Percentiles rank a stretch among this genome's conserved stretches.
Conservation (phyloP, 495 filamentous ascomycete species). For the Xylaria sp. region DNA sequence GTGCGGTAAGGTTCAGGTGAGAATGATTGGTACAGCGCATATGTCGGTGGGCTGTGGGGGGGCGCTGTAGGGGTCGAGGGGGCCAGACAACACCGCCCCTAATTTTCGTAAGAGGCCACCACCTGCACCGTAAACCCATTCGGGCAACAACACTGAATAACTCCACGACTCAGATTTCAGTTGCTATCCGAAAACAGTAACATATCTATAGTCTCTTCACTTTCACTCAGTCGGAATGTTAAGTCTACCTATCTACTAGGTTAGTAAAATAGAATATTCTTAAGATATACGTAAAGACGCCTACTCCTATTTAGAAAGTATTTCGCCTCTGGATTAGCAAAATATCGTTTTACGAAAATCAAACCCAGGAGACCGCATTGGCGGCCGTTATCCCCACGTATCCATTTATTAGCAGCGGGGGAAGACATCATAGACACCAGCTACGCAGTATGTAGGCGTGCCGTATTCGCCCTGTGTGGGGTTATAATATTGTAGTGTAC, state of each 20-base stretch:
- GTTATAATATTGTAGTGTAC: not conserved
- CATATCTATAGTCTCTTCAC: not conserved
- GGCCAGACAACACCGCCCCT: not conserved
- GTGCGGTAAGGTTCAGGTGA: slow-evolving; percentile 7
- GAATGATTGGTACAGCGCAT: slow-evolving; percentile 17
- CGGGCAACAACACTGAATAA: not conserved
- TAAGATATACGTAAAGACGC: too few relatives aligned
- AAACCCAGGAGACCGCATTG: not conserved
- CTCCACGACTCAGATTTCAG: not conserved
- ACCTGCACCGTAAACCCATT: not conserved
- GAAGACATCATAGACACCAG: slow-evolving; percentile 1
- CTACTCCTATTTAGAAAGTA: not conserved
- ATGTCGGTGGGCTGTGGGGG: slow-evolving; percentile 11
- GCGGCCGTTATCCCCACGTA: slow-evolving; percentile 3
- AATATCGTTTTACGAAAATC: not conserved
- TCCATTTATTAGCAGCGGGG: not conserved
- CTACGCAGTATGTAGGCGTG: too few relatives aligned
- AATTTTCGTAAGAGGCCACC: not conserved
- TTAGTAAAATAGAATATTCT: not conserved
- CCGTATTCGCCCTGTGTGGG: slow-evolving; percentile 15
- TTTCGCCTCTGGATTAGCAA: not conserved
- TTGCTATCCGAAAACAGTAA: not conserved
- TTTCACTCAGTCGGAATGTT: not conserved
- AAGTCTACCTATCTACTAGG: not conserved
- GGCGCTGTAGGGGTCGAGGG: not conserved